These are phyloP conservation scores for Fusarium sarcochroum DNA, from an alignment of 2,329 filamentous ascomycete species.

Conservation along the genomic window DNA sequence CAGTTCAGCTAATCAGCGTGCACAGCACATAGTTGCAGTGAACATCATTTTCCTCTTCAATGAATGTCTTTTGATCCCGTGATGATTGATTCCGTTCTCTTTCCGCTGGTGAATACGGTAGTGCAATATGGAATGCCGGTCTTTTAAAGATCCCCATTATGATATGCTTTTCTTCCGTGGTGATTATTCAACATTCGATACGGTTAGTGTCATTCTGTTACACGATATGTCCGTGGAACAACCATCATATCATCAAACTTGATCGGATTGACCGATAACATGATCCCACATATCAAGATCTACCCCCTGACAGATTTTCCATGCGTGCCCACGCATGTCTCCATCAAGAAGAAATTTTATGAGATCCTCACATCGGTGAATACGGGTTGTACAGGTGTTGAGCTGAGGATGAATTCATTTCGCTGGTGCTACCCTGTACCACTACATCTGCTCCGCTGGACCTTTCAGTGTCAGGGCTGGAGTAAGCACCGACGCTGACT, in stretches of 20 bases:
- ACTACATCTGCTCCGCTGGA: not conserved
- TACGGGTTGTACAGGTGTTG: not conserved
- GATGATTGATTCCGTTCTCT: slow-evolving; percentile 2
- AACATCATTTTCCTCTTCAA: slow-evolving; percentile 21
- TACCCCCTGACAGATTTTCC: too few species aligned
- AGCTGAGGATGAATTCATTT: not conserved
- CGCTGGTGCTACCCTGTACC: slow-evolving; percentile 19
- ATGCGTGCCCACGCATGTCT: too few species aligned
- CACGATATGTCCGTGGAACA: not conserved
- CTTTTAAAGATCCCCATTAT: not conserved
- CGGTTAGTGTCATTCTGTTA: too few species aligned
- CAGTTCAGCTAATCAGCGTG: slow-evolving; percentile 6
- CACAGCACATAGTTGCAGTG: not conserved
- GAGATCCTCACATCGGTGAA: not conserved
- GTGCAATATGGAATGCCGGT: not conserved
- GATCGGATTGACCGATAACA: not conserved
- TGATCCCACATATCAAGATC: slow-evolving; percentile 1
- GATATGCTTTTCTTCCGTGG: not conserved
- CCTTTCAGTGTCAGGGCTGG: not conserved
- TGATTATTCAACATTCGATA: not conserved
- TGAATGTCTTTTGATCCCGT: not conserved
- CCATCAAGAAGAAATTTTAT: too few species aligned
- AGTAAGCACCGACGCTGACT: slow-evolving; percentile 3
- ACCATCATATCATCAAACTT: not conserved
- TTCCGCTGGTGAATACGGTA: slow-evolving; percentile 10